These are phyloP conservation scores for Arthrobotrys conoides DNA, from an alignment of 2,329 filamentous ascomycete species.

Conservation along the genomic window DNA sequence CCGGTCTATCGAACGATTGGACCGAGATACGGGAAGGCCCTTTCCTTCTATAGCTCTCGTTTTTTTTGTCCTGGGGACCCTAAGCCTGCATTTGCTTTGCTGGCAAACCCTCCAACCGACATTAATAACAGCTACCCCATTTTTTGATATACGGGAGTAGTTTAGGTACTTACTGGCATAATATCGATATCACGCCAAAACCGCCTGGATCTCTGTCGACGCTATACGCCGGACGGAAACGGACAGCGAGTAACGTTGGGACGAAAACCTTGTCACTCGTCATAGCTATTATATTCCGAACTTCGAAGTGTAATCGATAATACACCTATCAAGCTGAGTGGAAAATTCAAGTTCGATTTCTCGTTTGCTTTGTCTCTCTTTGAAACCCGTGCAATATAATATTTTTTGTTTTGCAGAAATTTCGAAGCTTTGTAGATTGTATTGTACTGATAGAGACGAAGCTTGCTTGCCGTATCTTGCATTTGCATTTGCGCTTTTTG, in stretches of 20 bases:
- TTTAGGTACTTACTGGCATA: not conserved
- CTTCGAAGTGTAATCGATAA: conserved; percentile 21
- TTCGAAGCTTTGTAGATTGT: conserved; percentile 4
- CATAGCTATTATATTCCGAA: not conserved
- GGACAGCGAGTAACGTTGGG: conserved; percentile 38
- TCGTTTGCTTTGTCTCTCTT: not conserved
- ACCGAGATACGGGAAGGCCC: conserved; percentile 43
- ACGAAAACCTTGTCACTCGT: conserved; percentile 13
- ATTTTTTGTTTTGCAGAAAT: not conserved
- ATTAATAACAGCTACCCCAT: conserved; percentile 18
- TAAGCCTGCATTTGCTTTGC: conserved; percentile 59
- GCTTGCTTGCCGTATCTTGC: conserved; percentile 25
- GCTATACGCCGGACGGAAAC: conserved; percentile 49
- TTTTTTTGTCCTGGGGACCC: conserved; percentile 49
- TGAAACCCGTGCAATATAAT: not conserved
- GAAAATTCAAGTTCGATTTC: conserved; percentile 13
- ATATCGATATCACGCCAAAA: conserved; percentile 48
- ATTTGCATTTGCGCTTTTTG: not conserved
- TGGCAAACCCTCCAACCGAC: conserved; percentile 45
- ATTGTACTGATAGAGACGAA: conserved; percentile 32
- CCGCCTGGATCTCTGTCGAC: conserved; percentile 28
- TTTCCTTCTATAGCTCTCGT: conserved; percentile 25
- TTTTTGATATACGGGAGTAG: conserved; percentile 18
- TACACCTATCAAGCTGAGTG: conserved; percentile 46
- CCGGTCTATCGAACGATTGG: conserved; percentile 14